A percentile compares a stretch with the other conserved stretches of the same genome.
These are phyloP conservation scores for Fusarium temperatum DNA, from an alignment of 2,329 filamentous ascomycete species.

Conservation along the genomic window DNA sequence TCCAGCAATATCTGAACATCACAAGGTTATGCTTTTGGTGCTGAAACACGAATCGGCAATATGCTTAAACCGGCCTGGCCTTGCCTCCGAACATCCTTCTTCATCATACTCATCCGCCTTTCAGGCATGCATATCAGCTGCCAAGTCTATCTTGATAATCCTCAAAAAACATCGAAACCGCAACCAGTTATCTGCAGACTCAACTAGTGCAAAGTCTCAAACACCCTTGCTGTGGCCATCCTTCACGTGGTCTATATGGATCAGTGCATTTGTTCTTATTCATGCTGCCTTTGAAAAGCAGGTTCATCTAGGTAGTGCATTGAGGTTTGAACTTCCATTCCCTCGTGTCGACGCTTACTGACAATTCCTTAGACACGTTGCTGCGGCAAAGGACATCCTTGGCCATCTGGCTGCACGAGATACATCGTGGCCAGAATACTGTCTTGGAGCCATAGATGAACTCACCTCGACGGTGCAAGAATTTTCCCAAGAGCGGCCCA, in stretches of 20 bases:
- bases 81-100: constrained; percentile 55
- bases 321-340: constrained; percentile 45
- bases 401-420: constrained; percentile 42
- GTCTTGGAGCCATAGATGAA: constrained; percentile 45
- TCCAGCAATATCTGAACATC: constrained; percentile 43
- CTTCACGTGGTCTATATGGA: constrained; percentile 63
- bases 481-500: constrained; percentile 18
- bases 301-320: constrained; percentile 48
- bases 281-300: constrained; percentile 59
- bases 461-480: constrained; percentile 44
- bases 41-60: constrained; percentile 61
- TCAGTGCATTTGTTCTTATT: constrained; percentile 60
- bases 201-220: constrained; percentile 5
- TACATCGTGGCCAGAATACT: constrained; percentile 49
- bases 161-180: constrained; percentile 45
- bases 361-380: constrained; percentile 37
- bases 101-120: constrained; percentile 58
- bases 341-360: not conserved
- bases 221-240: constrained; percentile 58
- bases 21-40: constrained; percentile 54
- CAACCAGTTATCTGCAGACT: constrained; percentile 15
- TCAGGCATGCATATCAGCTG: constrained; percentile 61
- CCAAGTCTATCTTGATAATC: constrained; percentile 56
- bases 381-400: constrained; percentile 42
- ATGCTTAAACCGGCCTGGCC: constrained; percentile 59